Percentiles rank a stretch among this genome's conserved stretches.
phyloP scores from a whole-genome alignment of 1,139 yeast genomes.

The Eremothecium cymbalariae region DNA sequence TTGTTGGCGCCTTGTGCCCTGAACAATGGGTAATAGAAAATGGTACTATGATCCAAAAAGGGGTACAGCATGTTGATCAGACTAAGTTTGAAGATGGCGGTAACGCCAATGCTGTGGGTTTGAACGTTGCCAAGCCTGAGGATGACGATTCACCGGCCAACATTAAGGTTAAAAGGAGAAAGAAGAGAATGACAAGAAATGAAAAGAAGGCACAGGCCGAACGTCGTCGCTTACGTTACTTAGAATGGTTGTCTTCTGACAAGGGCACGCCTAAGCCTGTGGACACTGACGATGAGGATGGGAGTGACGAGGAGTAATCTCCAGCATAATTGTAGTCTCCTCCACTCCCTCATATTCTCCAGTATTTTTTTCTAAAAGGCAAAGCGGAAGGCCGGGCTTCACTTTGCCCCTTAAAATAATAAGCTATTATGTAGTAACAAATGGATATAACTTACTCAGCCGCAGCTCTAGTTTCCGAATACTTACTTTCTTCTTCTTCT shows the following conservation, averaged over 20 bases:
- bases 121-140: constrained; percentile 35
- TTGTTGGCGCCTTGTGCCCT: constrained; percentile 94
- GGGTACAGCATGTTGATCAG: constrained; percentile 64
- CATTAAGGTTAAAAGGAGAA: constrained; percentile 82
- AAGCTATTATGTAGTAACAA: background rate
- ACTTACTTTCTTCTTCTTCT: constrained; percentile 45
- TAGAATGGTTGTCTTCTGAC: constrained; percentile 92
- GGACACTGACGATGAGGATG: constrained; percentile 89
- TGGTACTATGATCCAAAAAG: constrained; percentile 81
- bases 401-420: too few relatives aligned
- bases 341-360: too few relatives aligned
- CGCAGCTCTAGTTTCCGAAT: constrained; percentile 24
- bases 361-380: too few relatives aligned
- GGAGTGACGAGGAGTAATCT: constrained; percentile 26
- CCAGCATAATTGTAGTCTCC: too few relatives aligned
- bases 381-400: too few relatives aligned
- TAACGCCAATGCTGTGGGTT: constrained; percentile 40
- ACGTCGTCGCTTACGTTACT: constrained; percentile 87
- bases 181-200: constrained; percentile 95
- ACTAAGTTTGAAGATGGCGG: constrained; percentile 77
- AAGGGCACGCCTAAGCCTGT: constrained; percentile 95
- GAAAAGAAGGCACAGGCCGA: constrained; percentile 87
- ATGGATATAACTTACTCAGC: too few relatives aligned
- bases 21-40: constrained; percentile 97
- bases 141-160: constrained; percentile 92